These are phyloP conservation scores for Xylaria curta DNA, from an alignment of 495 filamentous ascomycete genomes.

Conservation along the genomic window DNA sequence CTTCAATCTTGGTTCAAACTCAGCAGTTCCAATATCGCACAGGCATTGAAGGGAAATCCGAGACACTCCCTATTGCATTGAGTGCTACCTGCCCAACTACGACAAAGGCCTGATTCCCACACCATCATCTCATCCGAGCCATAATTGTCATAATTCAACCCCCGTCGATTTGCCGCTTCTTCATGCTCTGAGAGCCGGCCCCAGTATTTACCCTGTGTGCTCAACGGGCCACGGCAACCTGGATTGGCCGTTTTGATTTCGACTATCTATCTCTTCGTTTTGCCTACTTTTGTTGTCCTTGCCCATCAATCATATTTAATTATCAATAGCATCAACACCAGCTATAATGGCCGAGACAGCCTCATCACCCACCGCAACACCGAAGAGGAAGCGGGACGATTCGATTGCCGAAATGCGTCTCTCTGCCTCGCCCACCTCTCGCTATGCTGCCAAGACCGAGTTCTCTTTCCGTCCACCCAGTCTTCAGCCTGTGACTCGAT, in stretches of 20 bases:
- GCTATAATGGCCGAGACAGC: slow-evolving; percentile 34
- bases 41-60: not conserved
- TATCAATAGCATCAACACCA: not conserved
- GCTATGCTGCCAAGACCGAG: slow-evolving; percentile 25
- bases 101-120: slow-evolving; percentile 2
- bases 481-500: slow-evolving; percentile 31
- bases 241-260: not conserved
- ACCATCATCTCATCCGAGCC: not conserved
- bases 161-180: slow-evolving; percentile 10
- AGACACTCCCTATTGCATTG: not conserved
- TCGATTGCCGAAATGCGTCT: slow-evolving; percentile 34
- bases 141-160: not conserved
- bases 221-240: not conserved
- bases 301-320: not conserved
- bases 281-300: not conserved
- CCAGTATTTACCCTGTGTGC: not conserved
- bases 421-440: slow-evolving; percentile 29
- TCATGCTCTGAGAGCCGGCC: not conserved
- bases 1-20: not conserved
- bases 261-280: not conserved
- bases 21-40: not conserved
- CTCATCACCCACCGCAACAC: slow-evolving; percentile 42
- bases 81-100: not conserved
- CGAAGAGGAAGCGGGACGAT: slow-evolving; percentile 56
- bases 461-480: slow-evolving; percentile 48